Evolutionary conservation across 805 yeast species (phyloP).

Genomic region (Metschnikowia noctiluminum): DNA sequence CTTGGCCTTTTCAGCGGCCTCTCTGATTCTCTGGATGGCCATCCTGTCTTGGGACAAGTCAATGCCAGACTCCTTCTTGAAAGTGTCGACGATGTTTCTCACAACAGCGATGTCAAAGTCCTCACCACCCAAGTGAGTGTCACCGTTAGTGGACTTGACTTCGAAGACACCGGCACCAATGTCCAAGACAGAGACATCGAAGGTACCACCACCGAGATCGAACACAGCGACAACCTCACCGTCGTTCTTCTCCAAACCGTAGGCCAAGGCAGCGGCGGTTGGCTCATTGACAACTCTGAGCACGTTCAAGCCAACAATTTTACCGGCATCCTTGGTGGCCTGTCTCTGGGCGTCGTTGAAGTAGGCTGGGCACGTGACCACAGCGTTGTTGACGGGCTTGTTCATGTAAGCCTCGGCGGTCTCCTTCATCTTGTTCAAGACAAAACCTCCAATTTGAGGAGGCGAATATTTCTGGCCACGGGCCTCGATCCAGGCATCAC

Average conservation of each 20-base stretch:
- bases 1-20: conserved; percentile 77
- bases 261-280: conserved; percentile 91
- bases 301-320: conserved; percentile 90
- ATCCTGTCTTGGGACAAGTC: conserved; percentile 42
- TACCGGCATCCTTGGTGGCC: conserved; percentile 97
- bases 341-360: conserved; percentile 90
- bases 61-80: conserved; percentile 70
- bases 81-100: conserved; percentile 74
- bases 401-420: conserved; percentile 92
- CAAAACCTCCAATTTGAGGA: conserved; percentile 90
- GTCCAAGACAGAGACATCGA: conserved; percentile 94
- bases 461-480: conserved; percentile 88
- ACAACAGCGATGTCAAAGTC: conserved; percentile 86
- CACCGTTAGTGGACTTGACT: conserved; percentile 97
- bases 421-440: conserved; percentile 96
- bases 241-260: conserved; percentile 85
- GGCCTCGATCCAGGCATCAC: conserved; percentile 96
- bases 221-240: conserved; percentile 89
- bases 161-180: conserved; percentile 97
- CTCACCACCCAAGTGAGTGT: conserved; percentile 91
- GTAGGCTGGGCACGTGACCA: conserved; percentile 87
- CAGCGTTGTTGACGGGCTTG: conserved; percentile 84
- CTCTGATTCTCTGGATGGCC: conserved; percentile 74
- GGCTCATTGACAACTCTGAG: conserved; percentile 89
- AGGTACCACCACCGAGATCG: conserved; percentile 98